Base-by-base conservation (phyloP, 1,284 basidiomycete genomes). In the Rhodotorula sp. region DNA sequence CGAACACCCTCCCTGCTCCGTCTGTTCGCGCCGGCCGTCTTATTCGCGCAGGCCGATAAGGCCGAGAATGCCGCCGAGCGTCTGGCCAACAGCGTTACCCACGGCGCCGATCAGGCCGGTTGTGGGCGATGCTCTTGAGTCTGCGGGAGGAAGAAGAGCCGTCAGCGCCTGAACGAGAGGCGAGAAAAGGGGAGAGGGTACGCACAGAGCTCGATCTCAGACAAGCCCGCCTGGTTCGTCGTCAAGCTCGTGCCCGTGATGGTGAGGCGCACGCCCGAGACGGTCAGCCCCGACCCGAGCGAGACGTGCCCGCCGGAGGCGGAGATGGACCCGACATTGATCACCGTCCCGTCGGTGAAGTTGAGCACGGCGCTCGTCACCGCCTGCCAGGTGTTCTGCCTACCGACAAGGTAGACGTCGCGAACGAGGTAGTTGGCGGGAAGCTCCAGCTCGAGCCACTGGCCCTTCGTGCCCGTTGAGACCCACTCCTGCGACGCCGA, bases 201-300 rank as follows among this genome's bases (percentile, higher is more conserved):
- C 50, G 50, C n/a, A 51, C 50, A 70, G 39, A 70, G 58, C n/a
- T 65, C 37, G 10, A 76, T 70, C 60, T 73, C 74, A 36, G 69
- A 29, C n/a, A 76, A 51, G 12, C 74, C 74, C 17, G 69, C 71
- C 39, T 50, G 55, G 1, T 22, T 61, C 27, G 60, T 69, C 5
- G 54, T 51, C 1, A 44, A 17, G 19, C 41, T 32, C 12, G 57
- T 62, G 60, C 61, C 65, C 19, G 66, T 69, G 54, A 72, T 59
- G 29, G 76, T 77, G 61, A 77, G 67, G 3, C 74, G 64, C 9
- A 76, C 64, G 44, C 69, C 70, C 13, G 71, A 68, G 0, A 67
- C 53, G 41, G 37, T 46, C 37, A 69, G 63, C 15, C 74, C 74
- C 19, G 64, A 37, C 2, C 69, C 67, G 37, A 76, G 61, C 19